Evolutionary conservation across 1,284 basidiomycete genomes (phyloP).

Genomic region (Cutaneotrichosporon sp.): DNA sequence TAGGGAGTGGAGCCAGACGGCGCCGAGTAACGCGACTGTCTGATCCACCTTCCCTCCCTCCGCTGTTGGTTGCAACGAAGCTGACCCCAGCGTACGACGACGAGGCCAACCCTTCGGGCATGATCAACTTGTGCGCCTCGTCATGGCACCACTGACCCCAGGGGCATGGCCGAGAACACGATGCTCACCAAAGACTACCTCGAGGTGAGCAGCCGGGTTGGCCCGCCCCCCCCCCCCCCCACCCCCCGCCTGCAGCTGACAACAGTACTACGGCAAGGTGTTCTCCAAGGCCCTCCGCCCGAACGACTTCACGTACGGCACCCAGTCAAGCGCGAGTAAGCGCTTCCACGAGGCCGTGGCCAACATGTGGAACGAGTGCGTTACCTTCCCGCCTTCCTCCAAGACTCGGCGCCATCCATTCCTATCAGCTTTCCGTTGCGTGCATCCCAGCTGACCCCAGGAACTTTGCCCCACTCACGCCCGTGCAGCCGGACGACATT

Average conservation of each 20-base stretch:
- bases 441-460: constrained; percentile 4
- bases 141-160: constrained; percentile 3
- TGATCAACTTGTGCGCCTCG: constrained; percentile 19
- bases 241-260: too few relatives aligned
- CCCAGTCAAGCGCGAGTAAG: constrained; percentile 13
- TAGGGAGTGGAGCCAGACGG: not conserved
- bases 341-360: constrained; percentile 24
- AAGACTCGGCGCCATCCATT: too few relatives aligned
- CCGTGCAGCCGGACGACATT: constrained; percentile 35
- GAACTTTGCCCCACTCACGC: constrained; percentile 28
- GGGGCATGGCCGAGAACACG: constrained; percentile 28
- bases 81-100: constrained; percentile 19
- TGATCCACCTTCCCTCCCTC: not conserved
- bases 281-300: constrained; percentile 16
- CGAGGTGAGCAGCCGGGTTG: constrained; percentile 9
- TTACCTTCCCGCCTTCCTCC: not conserved
- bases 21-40: not conserved
- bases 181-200: constrained; percentile 22
- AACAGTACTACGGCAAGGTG: constrained; percentile 13
- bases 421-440: not conserved
- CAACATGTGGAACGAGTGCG: constrained; percentile 25
- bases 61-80: not conserved
- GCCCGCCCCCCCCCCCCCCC: too few relatives aligned
- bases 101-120: constrained; percentile 16
- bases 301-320: constrained; percentile 22